These are phyloP conservation scores for Cydonia oblonga DNA, from an alignment of 331 rosid genomes.

Conservation along the genomic window DNA sequence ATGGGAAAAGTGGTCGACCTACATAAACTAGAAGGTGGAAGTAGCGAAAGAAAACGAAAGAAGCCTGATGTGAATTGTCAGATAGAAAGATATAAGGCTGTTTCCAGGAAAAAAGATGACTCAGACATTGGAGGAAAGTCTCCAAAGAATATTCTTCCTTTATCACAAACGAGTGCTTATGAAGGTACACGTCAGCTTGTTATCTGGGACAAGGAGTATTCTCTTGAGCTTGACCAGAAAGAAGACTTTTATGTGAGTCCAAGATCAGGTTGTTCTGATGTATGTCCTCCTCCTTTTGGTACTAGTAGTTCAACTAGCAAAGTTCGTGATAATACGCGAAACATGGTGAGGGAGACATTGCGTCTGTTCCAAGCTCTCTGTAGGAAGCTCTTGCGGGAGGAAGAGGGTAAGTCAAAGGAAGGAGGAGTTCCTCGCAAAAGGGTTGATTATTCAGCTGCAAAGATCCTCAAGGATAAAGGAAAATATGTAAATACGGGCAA, in stretches of 20 bases:
- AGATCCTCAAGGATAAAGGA: conserved; percentile 42
- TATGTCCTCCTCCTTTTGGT: conserved; percentile 42
- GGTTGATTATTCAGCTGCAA: conserved; percentile 48
- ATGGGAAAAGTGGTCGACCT: conserved; percentile 21
- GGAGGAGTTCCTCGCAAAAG: conserved; percentile 28
- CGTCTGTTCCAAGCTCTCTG: conserved; percentile 62
- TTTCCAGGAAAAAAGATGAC: conserved; percentile 29
- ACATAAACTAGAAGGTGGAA: conserved; percentile 11
- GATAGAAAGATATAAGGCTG: conserved; percentile 19
- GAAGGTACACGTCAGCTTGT: conserved; percentile 33
- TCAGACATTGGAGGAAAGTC: conserved; percentile 15
- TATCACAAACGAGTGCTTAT: conserved; percentile 7
- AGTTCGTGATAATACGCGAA: conserved; percentile 27
- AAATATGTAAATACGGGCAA: conserved; percentile 51
- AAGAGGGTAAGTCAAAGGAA: conserved; percentile 44
- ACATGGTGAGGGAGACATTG: conserved; percentile 62
- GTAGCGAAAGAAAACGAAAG: conserved; percentile 32
- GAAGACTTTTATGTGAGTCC: conserved; percentile 9
- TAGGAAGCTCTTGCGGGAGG: conserved; percentile 68
- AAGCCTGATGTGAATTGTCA: conserved; percentile 12
- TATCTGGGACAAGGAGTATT: conserved; percentile 18
- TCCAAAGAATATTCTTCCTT: conserved; percentile 18
- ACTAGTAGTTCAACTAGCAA: conserved; percentile 17
- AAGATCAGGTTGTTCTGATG: conserved; percentile 16
- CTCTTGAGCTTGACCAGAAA: conserved; percentile 11